These are phyloP conservation scores for Hymenoscyphus scutula DNA, from an alignment of 2,329 filamentous ascomycete genomes.

Conservation along the genomic window DNA sequence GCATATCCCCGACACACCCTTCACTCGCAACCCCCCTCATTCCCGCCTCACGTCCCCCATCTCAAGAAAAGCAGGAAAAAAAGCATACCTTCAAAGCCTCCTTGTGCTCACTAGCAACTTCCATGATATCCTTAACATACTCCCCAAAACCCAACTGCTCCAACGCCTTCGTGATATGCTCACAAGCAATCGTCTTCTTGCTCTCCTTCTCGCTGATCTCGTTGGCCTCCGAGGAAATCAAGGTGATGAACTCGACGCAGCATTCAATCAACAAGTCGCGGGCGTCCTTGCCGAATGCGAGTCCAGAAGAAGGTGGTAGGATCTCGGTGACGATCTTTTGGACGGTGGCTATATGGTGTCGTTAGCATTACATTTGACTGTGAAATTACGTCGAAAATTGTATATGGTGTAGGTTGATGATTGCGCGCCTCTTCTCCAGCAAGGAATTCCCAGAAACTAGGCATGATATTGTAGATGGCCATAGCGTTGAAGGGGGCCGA, in stretches of 20 bases:
- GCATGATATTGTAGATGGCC: too few relatives aligned
- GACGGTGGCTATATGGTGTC: conserved; percentile 64
- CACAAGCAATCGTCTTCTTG: conserved; percentile 98
- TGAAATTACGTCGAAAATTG: too few relatives aligned
- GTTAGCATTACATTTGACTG: too few relatives aligned
- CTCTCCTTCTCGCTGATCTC: conserved; percentile 98
- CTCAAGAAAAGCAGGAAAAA: conserved; percentile 7
- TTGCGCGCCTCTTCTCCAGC: too few relatives aligned
- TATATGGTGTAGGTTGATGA: too few relatives aligned
- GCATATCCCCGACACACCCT: not conserved
- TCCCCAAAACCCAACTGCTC: conserved; percentile 90
- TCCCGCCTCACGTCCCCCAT: not conserved
- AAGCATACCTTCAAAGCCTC: conserved; percentile 78
- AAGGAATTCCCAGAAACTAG: too few relatives aligned
- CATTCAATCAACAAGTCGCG: conserved; percentile 96
- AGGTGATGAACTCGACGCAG: conserved; percentile 97
- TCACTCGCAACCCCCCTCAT: not conserved
- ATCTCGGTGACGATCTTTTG: conserved; percentile 93
- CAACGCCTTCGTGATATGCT: conserved; percentile 94
- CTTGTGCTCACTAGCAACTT: conserved; percentile 88
- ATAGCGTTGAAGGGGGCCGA: too few relatives aligned
- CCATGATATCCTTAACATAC: conserved; percentile 83
- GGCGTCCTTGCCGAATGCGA: conserved; percentile 92
- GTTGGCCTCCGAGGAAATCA: conserved; percentile 97
- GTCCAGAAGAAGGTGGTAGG: conserved; percentile 69